Evolutionary conservation across 805 yeast genomes (phyloP).

Genomic region (Starmera pachycereana): DNA sequence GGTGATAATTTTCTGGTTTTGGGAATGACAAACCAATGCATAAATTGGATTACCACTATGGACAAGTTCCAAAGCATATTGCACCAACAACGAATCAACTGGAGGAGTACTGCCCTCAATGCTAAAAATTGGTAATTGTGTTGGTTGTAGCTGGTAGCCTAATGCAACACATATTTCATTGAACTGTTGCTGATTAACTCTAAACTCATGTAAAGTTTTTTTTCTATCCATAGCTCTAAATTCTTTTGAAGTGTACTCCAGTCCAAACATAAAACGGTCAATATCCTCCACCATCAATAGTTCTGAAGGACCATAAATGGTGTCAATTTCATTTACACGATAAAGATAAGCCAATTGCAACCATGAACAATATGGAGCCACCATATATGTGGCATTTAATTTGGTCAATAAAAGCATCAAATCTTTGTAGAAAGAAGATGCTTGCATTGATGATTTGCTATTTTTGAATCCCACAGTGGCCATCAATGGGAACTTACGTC

Average conservation of each 20-base stretch:
- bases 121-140: constrained; percentile 37
- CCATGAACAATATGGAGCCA: constrained; percentile 78
- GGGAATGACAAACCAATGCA: constrained; percentile 36
- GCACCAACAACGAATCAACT: constrained; percentile 17
- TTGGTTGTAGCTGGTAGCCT: constrained; percentile 70
- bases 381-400: constrained; percentile 49
- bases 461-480: constrained; percentile 43
- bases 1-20: constrained; percentile 34
- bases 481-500: constrained; percentile 14
- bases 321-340: constrained; percentile 48
- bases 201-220: constrained; percentile 49
- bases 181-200: constrained; percentile 54
- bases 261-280: constrained; percentile 61
- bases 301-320: constrained; percentile 81
- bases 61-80: constrained; percentile 28
- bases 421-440: constrained; percentile 41
- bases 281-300: constrained; percentile 48
- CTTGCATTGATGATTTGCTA: constrained; percentile 34
- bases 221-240: constrained; percentile 57
- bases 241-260: constrained; percentile 56
- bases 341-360: constrained; percentile 69
- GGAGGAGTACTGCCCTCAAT: constrained; percentile 19
- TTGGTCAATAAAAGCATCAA: constrained; percentile 48
- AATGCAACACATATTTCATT: constrained; percentile 67
- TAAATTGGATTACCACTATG: constrained; percentile 34